phyloP scores from a whole-genome alignment of 2,329 filamentous ascomycete species.

The Stachybotrys chlorohalonatus region DNA sequence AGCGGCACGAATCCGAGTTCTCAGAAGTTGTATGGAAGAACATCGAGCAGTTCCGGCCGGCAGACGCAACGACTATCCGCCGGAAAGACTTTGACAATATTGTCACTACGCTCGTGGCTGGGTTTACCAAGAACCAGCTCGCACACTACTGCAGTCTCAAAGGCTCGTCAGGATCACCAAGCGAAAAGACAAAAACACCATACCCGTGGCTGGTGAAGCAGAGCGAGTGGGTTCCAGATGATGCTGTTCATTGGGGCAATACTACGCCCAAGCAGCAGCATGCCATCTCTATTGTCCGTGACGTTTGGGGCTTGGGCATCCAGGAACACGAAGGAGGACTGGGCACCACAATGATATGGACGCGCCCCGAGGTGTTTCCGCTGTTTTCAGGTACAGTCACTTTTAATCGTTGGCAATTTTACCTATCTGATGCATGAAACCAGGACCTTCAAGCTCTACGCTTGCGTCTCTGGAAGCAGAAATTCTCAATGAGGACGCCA shows the following conservation, averaged over 20 bases:
- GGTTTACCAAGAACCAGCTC: slow-evolving; percentile 40
- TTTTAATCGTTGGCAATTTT: background rate
- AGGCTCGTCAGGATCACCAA: background rate
- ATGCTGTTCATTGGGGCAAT: slow-evolving; percentile 5
- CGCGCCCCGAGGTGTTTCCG: slow-evolving; percentile 30
- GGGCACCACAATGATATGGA: slow-evolving; percentile 29
- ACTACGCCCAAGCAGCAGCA: slow-evolving; percentile 28
- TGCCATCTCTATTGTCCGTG: slow-evolving; percentile 33
- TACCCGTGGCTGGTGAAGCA: slow-evolving; percentile 33
- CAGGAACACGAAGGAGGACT: slow-evolving; percentile 32
- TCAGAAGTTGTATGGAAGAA: slow-evolving; percentile 30
- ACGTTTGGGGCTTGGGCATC: slow-evolving; percentile 41
- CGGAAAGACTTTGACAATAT: slow-evolving; percentile 32
- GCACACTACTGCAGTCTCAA: slow-evolving; percentile 25
- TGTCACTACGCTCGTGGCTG: slow-evolving; percentile 23
- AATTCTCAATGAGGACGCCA: slow-evolving; percentile 19
- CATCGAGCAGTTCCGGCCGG: slow-evolving; percentile 40
- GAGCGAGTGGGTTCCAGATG: slow-evolving; percentile 32
- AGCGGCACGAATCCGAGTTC: slow-evolving; percentile 12
- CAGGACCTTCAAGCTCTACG: background rate
- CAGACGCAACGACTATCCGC: slow-evolving; percentile 23
- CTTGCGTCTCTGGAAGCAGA: slow-evolving; percentile 18
- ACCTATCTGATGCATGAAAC: background rate
- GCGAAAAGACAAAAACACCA: background rate
- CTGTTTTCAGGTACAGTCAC: background rate